Conservation (phyloP, 495 filamentous ascomycete genomes). For the Aspergillus cristatus region DNA sequence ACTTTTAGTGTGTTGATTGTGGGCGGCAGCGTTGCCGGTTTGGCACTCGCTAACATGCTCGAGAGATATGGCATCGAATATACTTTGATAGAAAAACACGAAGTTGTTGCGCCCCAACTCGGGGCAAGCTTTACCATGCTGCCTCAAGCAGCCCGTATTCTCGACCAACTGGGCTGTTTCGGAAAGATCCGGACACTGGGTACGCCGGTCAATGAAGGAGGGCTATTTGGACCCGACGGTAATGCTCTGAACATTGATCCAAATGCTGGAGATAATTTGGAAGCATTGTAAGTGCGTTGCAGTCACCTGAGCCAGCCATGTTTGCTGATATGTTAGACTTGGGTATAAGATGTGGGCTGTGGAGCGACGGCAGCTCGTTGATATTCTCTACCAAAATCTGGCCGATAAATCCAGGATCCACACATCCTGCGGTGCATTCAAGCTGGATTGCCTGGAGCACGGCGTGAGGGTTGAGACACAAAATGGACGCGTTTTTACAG, state of each 20-base stretch:
- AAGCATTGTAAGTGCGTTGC: not conserved
- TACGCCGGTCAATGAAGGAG: not conserved
- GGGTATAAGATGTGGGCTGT: slow-evolving; percentile 20
- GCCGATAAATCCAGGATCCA: slow-evolving; percentile 23
- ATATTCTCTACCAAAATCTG: slow-evolving; percentile 23
- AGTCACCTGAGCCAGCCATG: not conserved
- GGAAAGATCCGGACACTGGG: slow-evolving; percentile 10
- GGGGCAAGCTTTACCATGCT: slow-evolving; percentile 33
- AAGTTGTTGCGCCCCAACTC: slow-evolving; percentile 25
- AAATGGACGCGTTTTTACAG: slow-evolving; percentile 28
- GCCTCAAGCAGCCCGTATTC: slow-evolving; percentile 27
- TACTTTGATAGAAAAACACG: slow-evolving; percentile 36
- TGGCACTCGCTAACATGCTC: slow-evolving; percentile 40
- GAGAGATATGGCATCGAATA: slow-evolving; percentile 39
- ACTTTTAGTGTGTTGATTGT: slow-evolving; percentile 42
- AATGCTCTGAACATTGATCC: not conserved
- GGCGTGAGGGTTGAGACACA: slow-evolving; percentile 20
- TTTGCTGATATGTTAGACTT: slow-evolving; percentile 7
- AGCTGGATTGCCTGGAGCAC: slow-evolving; percentile 15
- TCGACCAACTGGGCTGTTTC: slow-evolving; percentile 40
- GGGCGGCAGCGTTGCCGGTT: slow-evolving; percentile 41
- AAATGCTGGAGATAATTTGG: not conserved
- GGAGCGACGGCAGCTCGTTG: slow-evolving; percentile 23
- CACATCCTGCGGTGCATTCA: slow-evolving; percentile 19
- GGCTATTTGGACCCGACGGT: not conserved